Evolutionary conservation across 305 asterid genomes (phyloP), one percentile per base, ranked within the genome.

Genomic region (Fraxinus paxiana): DNA sequence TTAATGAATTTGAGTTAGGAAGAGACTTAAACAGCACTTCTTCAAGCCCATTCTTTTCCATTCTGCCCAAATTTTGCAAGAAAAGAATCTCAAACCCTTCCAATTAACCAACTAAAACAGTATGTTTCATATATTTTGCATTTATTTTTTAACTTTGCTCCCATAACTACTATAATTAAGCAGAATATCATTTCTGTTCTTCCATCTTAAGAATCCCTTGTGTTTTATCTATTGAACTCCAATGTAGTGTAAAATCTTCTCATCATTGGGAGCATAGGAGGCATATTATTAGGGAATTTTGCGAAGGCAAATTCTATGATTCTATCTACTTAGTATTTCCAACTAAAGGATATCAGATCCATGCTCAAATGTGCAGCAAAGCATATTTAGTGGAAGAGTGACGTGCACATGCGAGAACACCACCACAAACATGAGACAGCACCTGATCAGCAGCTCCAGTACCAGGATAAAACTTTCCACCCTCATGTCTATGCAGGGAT

Each of bases 391-490:
- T 26, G 34, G n/a, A 26, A 79, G 79, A 72, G 70, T 75, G 72
- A 79, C 54, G 10, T 56, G 80, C 12, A 77, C 22, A 18, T 48
- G 43, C 12, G 51, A 61, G 51, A 73, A 74, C 17, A 51, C 35
- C 75, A 71, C 17, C 9, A 76, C 33, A 54, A 35, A 79, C 59
- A 82, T 75, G 78, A 67, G 24, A 38, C 43, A 37, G 34, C 87
- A 96, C 98, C 97, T 96, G 96, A 86, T 87, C 80, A 75, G 96
- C 97, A 83, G 99, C 94, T 86, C 99, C 99, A 71, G 99, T 92
- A 80, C 99, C 98, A 75, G 99, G 99, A 86, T 96, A 96, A 82
- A 96, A 96, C 84, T 86, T 88, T 70, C 99, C 99, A 84, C 91
- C 95, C 90, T 96, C 96, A 65, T 96, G 95, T 86, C 98, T 92